Base-by-base conservation (phyloP, 768 basidiomycete species). In the Lyophyllum semitale region DNA sequence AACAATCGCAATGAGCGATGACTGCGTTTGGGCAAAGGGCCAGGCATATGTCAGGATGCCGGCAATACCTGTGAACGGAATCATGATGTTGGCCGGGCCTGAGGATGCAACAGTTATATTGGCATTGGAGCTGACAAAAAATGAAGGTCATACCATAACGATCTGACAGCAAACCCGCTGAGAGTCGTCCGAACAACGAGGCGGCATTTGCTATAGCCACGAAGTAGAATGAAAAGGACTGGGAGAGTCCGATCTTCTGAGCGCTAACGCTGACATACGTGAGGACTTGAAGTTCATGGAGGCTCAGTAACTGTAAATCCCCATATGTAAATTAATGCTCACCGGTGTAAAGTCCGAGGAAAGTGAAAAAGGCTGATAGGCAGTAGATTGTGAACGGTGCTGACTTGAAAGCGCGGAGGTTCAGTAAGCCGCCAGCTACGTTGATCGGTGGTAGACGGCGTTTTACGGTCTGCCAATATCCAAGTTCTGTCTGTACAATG, bases 341-440 rank as follows among this genome's bases (percentile, higher is more conserved):
- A 80, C 87, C 70, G 0, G 87, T 88, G 63, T 89, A 91, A 11
- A 91, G 66, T 4, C 89, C 90, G 12, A 92, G 77, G 68, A 87
- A 90, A 13, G 68, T 71, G 20, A 82, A 63, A 53, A 84, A 78
- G 0, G 80, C 78, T 0, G 87, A 83, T 2, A 77, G 13, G 43
- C 84, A 84, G 63, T 85, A 92, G 1, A 84, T 50, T 0, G 80
- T 67, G 65, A 81, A 93, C 1, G 81, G 71, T 1, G 75, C 68
- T 1, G 74, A 77, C 62, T 73, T 80, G 70, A 85, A 86, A 13
- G 80, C 78, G 3, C 62, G 55, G 45, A 75, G 70, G 60, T 87
- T 85, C 42, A 88, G 71, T 18, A 91, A 62, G 11, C 88, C 84
- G 4, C 87, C 85, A 9, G 73, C 67, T 4, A 76, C 71, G 40